These are phyloP conservation scores for Metarhizium robertsii DNA, from an alignment of 2,329 filamentous ascomycete species.

Conservation along the genomic window DNA sequence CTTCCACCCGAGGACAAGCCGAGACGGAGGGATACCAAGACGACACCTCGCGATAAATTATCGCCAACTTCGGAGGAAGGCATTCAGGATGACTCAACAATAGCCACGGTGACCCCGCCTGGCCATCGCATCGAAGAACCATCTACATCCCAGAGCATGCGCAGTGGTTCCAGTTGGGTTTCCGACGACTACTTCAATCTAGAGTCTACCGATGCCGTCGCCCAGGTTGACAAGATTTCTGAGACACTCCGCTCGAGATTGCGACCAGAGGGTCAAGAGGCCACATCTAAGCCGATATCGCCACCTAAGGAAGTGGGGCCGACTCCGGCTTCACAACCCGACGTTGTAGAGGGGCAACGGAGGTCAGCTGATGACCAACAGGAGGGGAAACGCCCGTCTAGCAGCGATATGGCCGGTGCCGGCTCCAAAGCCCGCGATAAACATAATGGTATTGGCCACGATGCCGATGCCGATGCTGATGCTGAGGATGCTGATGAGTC, in stretches of 20 bases:
- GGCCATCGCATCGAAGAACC: not conserved
- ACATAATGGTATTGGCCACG: conserved; percentile 14
- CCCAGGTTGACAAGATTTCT: conserved; percentile 6
- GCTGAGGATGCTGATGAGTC: conserved; percentile 45
- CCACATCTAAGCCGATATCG: conserved; percentile 11
- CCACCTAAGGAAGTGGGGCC: conserved; percentile 15
- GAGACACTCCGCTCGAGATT: conserved; percentile 9
- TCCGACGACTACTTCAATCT: conserved; percentile 12
- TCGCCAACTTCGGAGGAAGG: conserved; percentile 26
- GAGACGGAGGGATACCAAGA: conserved; percentile 40
- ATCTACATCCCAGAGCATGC: not conserved
- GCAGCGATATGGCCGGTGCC: not conserved
- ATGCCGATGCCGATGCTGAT: conserved; percentile 10
- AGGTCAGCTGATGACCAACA: conserved; percentile 30
- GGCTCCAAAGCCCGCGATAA: not conserved
- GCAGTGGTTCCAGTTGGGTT: not conserved
- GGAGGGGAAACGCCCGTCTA: conserved; percentile 24
- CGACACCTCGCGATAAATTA: conserved; percentile 30
- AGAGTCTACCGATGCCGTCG: conserved; percentile 1
- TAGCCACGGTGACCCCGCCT: not conserved
- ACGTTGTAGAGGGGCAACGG: conserved; percentile 22
- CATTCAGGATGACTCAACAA: not conserved
- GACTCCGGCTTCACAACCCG: conserved; percentile 13
- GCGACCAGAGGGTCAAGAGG: conserved; percentile 13
- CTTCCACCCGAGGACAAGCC: conserved; percentile 48